Conservation (phyloP, 148 eudicot species). For the Nyssa sinensis region DNA sequence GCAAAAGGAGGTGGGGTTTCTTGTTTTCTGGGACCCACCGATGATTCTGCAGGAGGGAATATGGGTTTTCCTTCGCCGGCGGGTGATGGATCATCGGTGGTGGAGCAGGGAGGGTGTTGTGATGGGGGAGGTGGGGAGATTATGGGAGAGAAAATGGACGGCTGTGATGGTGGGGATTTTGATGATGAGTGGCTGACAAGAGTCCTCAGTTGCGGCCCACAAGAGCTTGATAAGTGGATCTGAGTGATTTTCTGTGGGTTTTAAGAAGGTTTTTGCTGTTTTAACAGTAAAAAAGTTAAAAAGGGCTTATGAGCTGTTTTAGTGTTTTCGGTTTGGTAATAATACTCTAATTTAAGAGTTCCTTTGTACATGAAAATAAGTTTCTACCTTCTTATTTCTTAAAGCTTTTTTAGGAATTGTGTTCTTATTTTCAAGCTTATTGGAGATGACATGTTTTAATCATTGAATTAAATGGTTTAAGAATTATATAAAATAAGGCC, state of each 20-base stretch:
- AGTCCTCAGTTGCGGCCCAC: constrained; percentile 12
- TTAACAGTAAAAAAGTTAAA: neutral
- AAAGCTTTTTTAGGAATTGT: no score
- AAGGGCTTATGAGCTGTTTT: neutral
- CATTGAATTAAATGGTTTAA: no score
- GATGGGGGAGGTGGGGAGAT: neutral
- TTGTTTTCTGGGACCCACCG: neutral
- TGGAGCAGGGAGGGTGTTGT: neutral
- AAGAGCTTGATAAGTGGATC: constrained; percentile 10
- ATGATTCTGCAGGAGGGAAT: neutral
- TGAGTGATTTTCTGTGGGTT: neutral
- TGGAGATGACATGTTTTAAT: no score
- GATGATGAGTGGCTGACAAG: constrained; percentile 21
- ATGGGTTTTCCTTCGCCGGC: constrained; percentile 4
- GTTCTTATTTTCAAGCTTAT: no score
- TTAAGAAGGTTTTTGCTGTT: neutral
- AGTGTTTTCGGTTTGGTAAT: neutral
- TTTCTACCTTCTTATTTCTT: no score
- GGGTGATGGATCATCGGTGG: neutral
- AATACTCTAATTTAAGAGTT: no score
- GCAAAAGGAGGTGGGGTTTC: neutral
- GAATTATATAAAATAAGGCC: no score
- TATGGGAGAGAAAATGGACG: constrained; percentile 7
- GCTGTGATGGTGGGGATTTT: constrained; percentile 7
- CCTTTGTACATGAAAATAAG: no score